Percentiles rank a stretch among this genome's conserved stretches.
These are phyloP conservation scores for Syzygium jambos DNA, from an alignment of 345 rosid genomes.

Conservation along the genomic window DNA sequence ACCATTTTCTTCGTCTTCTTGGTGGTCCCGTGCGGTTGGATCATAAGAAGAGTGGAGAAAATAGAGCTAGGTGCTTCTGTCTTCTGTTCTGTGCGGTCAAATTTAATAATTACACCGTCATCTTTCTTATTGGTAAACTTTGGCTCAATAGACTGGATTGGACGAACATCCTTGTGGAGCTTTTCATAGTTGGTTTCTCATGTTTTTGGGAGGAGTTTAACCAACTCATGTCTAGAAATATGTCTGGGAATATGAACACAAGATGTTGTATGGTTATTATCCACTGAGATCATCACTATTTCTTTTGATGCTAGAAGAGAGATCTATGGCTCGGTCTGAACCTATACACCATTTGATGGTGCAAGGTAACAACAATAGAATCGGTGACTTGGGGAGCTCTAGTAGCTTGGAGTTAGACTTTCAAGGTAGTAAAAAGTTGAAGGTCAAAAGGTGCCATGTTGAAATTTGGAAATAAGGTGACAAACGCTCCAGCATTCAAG, in stretches of 20 bases:
- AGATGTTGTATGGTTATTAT: not conserved
- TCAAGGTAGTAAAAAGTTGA: not conserved
- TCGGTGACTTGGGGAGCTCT: not conserved
- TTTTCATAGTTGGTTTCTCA: not conserved
- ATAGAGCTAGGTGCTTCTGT: too few species aligned
- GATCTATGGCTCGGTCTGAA: not conserved
- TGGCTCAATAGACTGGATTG: not conserved
- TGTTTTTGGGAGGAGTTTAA: not conserved
- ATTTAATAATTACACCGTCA: not conserved
- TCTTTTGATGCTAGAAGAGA: not conserved
- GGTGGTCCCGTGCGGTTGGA: too few species aligned
- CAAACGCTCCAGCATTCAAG: too few species aligned
- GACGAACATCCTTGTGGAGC: accelerated
- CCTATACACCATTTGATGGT: not conserved
- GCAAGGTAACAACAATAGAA: not conserved
- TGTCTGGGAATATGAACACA: not conserved
- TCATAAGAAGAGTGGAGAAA: too few species aligned
- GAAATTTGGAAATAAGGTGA: too few species aligned
- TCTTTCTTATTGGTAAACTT: not conserved
- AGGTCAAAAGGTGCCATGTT: too few species aligned
- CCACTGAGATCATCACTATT: not conserved
- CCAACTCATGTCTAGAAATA: not conserved
- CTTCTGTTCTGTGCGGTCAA: too few species aligned
- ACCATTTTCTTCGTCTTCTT: too few species aligned
- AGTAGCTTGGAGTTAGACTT: not conserved